Base-by-base conservation (phyloP, 495 filamentous ascomycete genomes). In the Penicillium simplicissimum region DNA sequence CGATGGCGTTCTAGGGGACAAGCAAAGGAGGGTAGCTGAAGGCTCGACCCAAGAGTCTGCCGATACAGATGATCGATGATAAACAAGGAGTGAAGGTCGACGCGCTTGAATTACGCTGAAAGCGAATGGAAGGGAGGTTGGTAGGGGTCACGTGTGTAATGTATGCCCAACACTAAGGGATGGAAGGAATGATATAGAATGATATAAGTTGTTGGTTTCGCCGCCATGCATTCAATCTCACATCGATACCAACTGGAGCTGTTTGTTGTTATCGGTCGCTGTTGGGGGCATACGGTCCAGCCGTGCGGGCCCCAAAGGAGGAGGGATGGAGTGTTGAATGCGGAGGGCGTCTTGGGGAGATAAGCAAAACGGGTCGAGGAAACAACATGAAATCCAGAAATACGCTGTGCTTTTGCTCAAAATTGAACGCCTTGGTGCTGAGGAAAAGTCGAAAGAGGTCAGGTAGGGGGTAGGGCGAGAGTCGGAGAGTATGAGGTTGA, bases 201-300 rank as follows among this genome's bases (percentile, higher is more conserved):
- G 28, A 31, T 31, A 31, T 31, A 31, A n/a, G 23, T 31, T 6
- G 45, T 49, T 14, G 9, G 9, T 23, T 25, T 59, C 33, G 31
- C 23, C 40, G 28, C 28, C 28, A 7, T 3, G 28, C 28, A 31
- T 21, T 37, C n/a, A n/a, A 31, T 31, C 15, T 52, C 49, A 54
- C 57, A 23, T 55, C 55, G 42, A 42, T 23, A 33, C 48, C 52
- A 45, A 49, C 15, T 31, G 43, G 60, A 42, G 21, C 33, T 34
- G 23, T 59, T 53, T 34, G 3, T 7, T 21, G 42, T 52, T 36
- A 57, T 62, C 28, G n/a, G 19, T 36, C 34, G 55, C 51, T 47
- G 47, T 51, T 43, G 38, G 52, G 52, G 37, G 55, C 38, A 28
- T 55, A 42, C 51, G 69, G 70, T 57, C 70, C 70, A 63, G 70